Base-by-base conservation (phyloP, 805 yeast species). In the Ogataea haglerorum region DNA sequence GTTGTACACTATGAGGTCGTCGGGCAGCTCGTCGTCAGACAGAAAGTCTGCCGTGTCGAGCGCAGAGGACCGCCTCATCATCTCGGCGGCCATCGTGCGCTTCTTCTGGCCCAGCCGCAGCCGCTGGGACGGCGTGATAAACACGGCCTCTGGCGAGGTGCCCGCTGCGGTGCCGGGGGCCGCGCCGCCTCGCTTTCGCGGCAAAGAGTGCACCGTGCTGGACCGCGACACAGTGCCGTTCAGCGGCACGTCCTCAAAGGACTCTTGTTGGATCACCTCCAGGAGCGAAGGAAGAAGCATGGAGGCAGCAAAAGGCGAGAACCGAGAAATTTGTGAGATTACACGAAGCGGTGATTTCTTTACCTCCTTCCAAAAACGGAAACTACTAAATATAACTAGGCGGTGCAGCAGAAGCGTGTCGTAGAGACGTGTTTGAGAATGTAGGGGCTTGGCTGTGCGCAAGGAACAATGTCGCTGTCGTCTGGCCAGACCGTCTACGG, bases 1-100 rank as follows among this genome's bases (percentile, higher is more conserved):
- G 50, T 82, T 81, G 60, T 67, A 82, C 43, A 81, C 73, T 16
- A 73, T 67, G 16, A 71, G 60, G 40, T 73, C 73, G 30, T 70
- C 76, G 1, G 79, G 79, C 30, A 77, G 60, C 42, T 76, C 74
- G 43, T 75, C 78, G 48, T 78, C 82, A 13, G 75, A 77, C 6
- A 63, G 39, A 14, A 53, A 58, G 33, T 66, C 72, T 13, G 62
- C 58, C 28, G 61, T 60, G 23, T 57, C 61, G 10, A 45, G 24
- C 17, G 45, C 13, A 6, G 27, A 19, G n/a, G 45, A 40, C 7
- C 42, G 24, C 14, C 36, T 25, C 17, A 44, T 30, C 38, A 44
- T 16, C 32, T 37, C 43, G 31, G 34, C 21, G n/a, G 43, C 30
- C 18, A 38, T 42, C 10, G 38, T 43, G 22, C 49, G 49, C 15